Evolutionary conservation across 2,329 filamentous ascomycete species (phyloP).

Genomic region (Apiospora arundinis): DNA sequence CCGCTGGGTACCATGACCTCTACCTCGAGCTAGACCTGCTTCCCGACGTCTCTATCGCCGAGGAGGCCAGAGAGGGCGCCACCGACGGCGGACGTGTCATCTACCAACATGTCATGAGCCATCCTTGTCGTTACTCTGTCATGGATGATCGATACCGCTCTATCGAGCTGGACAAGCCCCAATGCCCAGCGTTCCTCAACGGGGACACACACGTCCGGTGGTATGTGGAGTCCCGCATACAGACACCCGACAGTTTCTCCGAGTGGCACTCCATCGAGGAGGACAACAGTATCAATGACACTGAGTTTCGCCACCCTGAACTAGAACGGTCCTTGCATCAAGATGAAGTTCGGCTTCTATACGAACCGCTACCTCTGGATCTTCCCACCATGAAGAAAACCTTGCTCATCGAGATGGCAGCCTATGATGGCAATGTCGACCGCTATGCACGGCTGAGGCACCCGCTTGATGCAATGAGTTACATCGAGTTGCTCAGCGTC

Average conservation of each 20-base stretch:
- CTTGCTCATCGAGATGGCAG: conserved; percentile 44
- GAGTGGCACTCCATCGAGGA: neutral
- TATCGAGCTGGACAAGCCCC: conserved; percentile 24
- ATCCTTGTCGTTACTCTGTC: conserved; percentile 35
- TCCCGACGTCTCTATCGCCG: conserved; percentile 47
- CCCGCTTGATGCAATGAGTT: conserved; percentile 30
- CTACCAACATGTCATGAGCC: conserved; percentile 40
- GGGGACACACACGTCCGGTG: conserved; percentile 42
- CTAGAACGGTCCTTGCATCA: conserved; percentile 14
- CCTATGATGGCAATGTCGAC: conserved; percentile 47
- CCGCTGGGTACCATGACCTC: conserved; percentile 43
- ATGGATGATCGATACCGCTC: conserved; percentile 46
- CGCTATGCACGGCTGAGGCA: conserved; percentile 44
- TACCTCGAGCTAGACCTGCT: conserved; percentile 45
- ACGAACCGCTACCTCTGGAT: conserved; percentile 41
- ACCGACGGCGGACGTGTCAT: conserved; percentile 33
- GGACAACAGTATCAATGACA: neutral
- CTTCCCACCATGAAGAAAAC: conserved; percentile 46
- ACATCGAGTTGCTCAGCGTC: conserved; percentile 36
- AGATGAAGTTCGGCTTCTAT: conserved; percentile 32
- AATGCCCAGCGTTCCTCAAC: conserved; percentile 35
- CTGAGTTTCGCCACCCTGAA: neutral
- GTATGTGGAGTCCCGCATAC: neutral
- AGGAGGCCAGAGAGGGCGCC: conserved; percentile 45
- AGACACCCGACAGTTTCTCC: neutral